A percentile compares a stretch with the other conserved stretches of the same genome.
phyloP scores from a whole-genome alignment of 2,329 filamentous ascomycete genomes.

The Fusarium pseudonygamai region DNA sequence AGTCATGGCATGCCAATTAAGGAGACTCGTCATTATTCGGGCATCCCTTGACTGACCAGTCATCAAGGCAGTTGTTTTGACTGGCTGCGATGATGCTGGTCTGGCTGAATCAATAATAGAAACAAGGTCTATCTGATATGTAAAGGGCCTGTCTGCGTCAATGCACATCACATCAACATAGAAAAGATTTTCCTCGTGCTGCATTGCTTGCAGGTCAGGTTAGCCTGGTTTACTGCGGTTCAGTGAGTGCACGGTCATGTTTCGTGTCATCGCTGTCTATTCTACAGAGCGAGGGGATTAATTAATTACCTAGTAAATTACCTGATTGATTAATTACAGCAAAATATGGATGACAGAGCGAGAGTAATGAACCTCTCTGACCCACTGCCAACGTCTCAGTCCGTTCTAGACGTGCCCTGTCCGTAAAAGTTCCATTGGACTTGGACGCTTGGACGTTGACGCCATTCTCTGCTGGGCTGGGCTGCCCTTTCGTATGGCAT shows the following conservation, averaged over 20 bases:
- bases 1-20: constrained; percentile 13
- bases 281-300: not conserved
- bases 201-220: constrained; percentile 30
- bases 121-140: not conserved
- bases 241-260: constrained; percentile 16
- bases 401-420: constrained; percentile 30
- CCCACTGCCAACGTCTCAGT: constrained; percentile 32
- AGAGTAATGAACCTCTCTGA: constrained; percentile 25
- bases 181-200: not conserved
- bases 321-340: not conserved
- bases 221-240: not conserved
- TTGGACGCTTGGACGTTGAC: constrained; percentile 37
- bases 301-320: not conserved
- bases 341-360: not conserved
- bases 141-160: constrained; percentile 1
- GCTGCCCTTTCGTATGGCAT: constrained; percentile 26
- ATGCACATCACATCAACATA: constrained; percentile 16
- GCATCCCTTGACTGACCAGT: not conserved
- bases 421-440: constrained; percentile 7
- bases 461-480: constrained; percentile 25
- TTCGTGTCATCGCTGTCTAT: not conserved
- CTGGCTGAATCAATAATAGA: constrained; percentile 9
- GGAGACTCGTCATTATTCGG: not conserved
- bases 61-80: not conserved
- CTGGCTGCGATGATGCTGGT: not conserved